Percentiles rank a stretch among this genome's conserved stretches.
phyloP scores from a whole-genome alignment of 2,329 filamentous ascomycete genomes.

The Ophiocordyceps robertsii region DNA sequence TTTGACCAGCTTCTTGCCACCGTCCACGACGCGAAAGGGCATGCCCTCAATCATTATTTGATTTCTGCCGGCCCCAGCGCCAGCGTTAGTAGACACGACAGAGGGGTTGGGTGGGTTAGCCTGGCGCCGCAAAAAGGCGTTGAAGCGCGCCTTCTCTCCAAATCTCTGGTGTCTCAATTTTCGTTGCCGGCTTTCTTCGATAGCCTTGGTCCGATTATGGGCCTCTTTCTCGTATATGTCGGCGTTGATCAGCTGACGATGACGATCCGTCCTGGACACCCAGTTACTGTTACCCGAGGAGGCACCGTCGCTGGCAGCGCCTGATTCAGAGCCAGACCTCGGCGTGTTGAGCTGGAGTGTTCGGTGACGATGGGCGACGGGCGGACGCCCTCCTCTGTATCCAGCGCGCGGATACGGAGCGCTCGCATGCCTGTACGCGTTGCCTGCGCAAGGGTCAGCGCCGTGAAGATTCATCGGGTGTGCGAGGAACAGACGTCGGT shows the following conservation, averaged over 20 bases:
- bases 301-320: conserved; percentile 22
- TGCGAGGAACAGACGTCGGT: conserved; percentile 20
- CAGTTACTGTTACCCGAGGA: conserved; percentile 26
- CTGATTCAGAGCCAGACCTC: conserved; percentile 20
- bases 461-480: neutral
- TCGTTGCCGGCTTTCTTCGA: conserved; percentile 53
- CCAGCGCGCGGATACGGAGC: conserved; percentile 20
- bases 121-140: conserved; percentile 19
- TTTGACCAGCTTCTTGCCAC: conserved; percentile 72
- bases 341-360: conserved; percentile 51
- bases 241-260: conserved; percentile 73
- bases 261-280: conserved; percentile 61
- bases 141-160: conserved; percentile 46
- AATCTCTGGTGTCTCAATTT: conserved; percentile 40
- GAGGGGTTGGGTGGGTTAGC: conserved; percentile 4
- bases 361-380: conserved; percentile 28
- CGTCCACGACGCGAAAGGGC: conserved; percentile 57
- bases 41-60: conserved; percentile 60
- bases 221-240: conserved; percentile 63
- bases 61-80: conserved; percentile 26
- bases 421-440: conserved; percentile 16
- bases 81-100: conserved; percentile 10
- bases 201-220: conserved; percentile 53
- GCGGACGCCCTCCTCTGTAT: conserved; percentile 21
- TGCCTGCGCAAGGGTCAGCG: conserved; percentile 10